Percentiles rank a stretch among this genome's conserved stretches.
Evolutionary conservation across 345 rosid species (phyloP).

Genomic region (Hypericum androsaemum): DNA sequence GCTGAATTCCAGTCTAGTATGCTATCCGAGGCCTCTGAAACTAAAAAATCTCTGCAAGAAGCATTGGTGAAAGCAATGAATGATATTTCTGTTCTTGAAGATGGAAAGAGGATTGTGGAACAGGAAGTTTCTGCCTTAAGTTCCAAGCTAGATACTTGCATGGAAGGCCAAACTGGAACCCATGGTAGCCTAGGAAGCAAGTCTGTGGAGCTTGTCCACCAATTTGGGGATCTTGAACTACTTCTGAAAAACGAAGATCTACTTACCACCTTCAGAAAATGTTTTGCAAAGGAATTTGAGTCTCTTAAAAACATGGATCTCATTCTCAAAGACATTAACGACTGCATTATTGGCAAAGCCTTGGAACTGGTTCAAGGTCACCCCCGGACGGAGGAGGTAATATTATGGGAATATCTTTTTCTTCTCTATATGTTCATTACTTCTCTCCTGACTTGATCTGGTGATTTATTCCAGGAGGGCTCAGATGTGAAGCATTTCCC

Average conservation of each 20-base stretch:
- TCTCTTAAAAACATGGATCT: constrained; percentile 50
- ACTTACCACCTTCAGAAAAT: constrained; percentile 35
- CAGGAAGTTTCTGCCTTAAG: constrained; percentile 50
- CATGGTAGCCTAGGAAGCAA: constrained; percentile 46
- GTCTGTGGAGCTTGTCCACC: constrained; percentile 41
- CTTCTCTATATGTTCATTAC: constrained; percentile 9
- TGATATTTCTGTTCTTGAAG: constrained; percentile 40
- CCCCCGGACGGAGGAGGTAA: constrained; percentile 38
- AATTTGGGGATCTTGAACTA: constrained; percentile 44
- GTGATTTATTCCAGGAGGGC: constrained; percentile 36
- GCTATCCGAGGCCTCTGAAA: constrained; percentile 39
- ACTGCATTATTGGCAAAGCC: constrained; percentile 19
- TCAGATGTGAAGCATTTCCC: constrained; percentile 25
- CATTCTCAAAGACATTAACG: constrained; percentile 35
- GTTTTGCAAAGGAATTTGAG: constrained; percentile 42
- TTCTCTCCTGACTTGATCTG: constrained; percentile 8
- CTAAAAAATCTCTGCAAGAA: constrained; percentile 50
- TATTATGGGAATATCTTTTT: neutral
- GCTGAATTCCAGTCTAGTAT: constrained; percentile 37
- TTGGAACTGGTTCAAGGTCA: constrained; percentile 25
- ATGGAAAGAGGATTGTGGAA: constrained; percentile 45
- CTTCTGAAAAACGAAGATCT: constrained; percentile 44
- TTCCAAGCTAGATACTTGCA: constrained; percentile 60
- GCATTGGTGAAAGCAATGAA: constrained; percentile 46
- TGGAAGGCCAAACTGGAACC: constrained; percentile 68